A percentile compares a stretch with the other conserved stretches of the same genome.
These are phyloP conservation scores for Angophora floribunda DNA, from an alignment of 345 rosid species.

Conservation along the genomic window DNA sequence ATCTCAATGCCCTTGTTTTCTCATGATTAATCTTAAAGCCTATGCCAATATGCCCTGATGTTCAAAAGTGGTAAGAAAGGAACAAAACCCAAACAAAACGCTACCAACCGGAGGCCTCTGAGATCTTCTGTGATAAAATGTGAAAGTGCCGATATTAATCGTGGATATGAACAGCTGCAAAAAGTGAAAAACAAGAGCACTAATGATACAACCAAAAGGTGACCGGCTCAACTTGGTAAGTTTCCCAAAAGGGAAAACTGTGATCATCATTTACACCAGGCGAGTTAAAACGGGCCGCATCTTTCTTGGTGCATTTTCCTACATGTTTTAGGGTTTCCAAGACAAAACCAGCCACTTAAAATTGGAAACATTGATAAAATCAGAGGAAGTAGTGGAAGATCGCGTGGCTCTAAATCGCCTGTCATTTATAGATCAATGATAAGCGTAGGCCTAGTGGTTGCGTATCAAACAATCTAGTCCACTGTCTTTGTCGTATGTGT, in stretches of 20 bases:
- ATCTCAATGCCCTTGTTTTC: background rate
- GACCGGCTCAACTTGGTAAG: background rate
- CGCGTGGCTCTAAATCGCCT: background rate
- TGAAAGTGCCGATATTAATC: background rate
- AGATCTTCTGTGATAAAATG: background rate
- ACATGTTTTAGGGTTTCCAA: background rate
- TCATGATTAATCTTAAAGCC: background rate
- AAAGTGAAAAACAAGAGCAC: background rate
- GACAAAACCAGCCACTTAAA: background rate
- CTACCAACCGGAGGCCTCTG: background rate
- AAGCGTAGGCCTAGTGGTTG: background rate
- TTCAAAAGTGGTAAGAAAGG: background rate
- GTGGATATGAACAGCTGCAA: background rate
- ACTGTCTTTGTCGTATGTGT: background rate
- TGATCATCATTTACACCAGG: background rate
- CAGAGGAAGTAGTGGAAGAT: background rate
- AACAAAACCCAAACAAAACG: background rate
- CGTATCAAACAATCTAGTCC: background rate
- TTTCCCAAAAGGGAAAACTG: background rate
- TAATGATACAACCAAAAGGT: background rate
- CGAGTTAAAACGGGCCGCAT: background rate
- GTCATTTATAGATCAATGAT: background rate
- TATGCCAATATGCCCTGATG: background rate
- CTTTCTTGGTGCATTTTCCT: background rate
- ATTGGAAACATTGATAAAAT: background rate